phyloP scores from a whole-genome alignment of 139 green algal genomes.

The Chlorella ohadii region DNA sequence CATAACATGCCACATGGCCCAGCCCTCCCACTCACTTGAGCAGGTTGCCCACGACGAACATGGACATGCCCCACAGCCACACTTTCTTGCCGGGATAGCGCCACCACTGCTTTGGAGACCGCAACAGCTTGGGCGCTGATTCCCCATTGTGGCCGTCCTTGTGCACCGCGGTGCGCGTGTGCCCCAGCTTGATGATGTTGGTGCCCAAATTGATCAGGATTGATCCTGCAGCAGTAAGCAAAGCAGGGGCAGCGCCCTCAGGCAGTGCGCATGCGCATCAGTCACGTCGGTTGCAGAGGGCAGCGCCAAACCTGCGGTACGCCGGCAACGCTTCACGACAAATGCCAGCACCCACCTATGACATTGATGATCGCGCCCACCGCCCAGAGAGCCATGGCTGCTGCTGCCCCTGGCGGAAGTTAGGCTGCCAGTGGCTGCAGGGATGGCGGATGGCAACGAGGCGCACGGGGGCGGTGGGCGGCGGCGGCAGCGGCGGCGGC shows the following conservation, averaged over 20 bases:
- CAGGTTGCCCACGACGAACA: conserved; percentile 81
- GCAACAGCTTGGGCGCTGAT: not conserved
- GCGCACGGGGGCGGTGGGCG: not conserved
- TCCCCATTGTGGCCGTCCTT: conserved; percentile 23
- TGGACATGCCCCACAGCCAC: conserved; percentile 75
- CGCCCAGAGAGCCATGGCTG: conserved; percentile 37
- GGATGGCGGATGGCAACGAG: not conserved
- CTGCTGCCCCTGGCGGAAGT: not conserved
- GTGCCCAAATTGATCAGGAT: conserved; percentile 54
- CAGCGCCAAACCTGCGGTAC: no score
- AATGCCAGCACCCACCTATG: conserved; percentile 70
- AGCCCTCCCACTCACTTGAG: conserved; percentile 52
- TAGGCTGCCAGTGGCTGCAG: not conserved
- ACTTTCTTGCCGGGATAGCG: conserved; percentile 39
- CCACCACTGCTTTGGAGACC: not conserved
- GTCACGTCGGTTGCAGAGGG: no score
- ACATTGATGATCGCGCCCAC: conserved; percentile 72
- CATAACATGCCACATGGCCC: no score
- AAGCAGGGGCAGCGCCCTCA: no score
- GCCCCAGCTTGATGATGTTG: conserved; percentile 92
- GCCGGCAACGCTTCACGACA: not conserved
- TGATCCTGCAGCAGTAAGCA: not conserved
- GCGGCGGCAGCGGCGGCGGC: not conserved
- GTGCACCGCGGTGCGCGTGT: conserved; percentile 80
- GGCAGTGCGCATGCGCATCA: no score